Conservation (phyloP, 176 grass and related monocot genomes). For the bread wheat (Triticum aestivum) region DNA sequence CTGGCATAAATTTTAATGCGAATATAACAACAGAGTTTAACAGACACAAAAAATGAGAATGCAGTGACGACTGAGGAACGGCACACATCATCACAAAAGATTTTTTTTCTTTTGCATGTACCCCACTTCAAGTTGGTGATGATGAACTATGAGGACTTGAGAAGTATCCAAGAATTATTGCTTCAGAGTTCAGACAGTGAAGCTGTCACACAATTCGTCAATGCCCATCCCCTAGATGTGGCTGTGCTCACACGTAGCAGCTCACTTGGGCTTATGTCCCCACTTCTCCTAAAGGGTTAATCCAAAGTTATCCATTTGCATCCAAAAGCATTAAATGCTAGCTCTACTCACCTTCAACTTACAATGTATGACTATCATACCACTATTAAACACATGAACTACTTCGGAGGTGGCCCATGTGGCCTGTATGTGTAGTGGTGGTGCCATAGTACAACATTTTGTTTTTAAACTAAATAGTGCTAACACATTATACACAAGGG, state of each 20-base stretch:
- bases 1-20: neutral
- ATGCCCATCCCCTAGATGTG: neutral
- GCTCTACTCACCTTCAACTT: neutral
- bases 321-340: constrained; percentile 11
- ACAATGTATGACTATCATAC: neutral
- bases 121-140: neutral
- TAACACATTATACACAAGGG: neutral
- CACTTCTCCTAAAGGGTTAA: neutral
- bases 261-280: neutral
- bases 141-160: constrained; percentile 3
- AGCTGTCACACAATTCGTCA: neutral
- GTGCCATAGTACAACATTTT: neutral
- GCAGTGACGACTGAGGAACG: neutral
- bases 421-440: neutral
- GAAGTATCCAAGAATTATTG: neutral
- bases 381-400: neutral
- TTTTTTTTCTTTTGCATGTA: neutral
- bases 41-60: neutral
- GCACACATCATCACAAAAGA: neutral
- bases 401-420: constrained; percentile 8
- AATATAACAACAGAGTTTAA: neutral
- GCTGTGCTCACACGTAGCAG: neutral
- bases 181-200: neutral
- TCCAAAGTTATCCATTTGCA: neutral
- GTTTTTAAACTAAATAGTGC: neutral